A percentile compares a stretch with the other conserved stretches of the same genome.
Evolutionary conservation across 2,329 filamentous ascomycete genomes (phyloP).

Genomic region (Sporothrix brunneoviolacea): DNA sequence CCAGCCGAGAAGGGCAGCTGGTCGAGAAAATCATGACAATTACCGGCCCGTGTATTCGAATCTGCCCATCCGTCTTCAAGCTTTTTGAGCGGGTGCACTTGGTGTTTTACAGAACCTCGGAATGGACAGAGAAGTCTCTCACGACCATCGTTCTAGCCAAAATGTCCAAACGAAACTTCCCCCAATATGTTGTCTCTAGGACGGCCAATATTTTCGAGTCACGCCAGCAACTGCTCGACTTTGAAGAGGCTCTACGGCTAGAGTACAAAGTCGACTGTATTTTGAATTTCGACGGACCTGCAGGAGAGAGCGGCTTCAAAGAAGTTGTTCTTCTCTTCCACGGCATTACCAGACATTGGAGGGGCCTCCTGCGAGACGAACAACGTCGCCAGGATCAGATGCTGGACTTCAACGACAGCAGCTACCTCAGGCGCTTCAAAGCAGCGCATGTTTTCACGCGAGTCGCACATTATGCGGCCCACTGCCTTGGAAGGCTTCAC

Average conservation of each 20-base stretch:
- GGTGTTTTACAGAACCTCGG: constrained; percentile 90
- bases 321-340: constrained; percentile 67
- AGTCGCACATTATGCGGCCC: constrained; percentile 80
- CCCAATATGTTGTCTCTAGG: constrained; percentile 81
- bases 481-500: constrained; percentile 75
- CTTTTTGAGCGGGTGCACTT: constrained; percentile 92
- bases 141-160: constrained; percentile 92
- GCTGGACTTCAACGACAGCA: constrained; percentile 77
- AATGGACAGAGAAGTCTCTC: constrained; percentile 96
- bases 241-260: constrained; percentile 75
- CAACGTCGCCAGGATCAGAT: constrained; percentile 67
- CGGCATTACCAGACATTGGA: constrained; percentile 75
- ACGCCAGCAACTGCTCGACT: constrained; percentile 70
- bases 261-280: constrained; percentile 77
- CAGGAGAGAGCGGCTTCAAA: constrained; percentile 57
- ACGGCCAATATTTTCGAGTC: constrained; percentile 84
- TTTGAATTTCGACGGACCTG: constrained; percentile 70
- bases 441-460: constrained; percentile 91
- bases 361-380: constrained; percentile 63
- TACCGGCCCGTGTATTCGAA: constrained; percentile 76
- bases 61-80: constrained; percentile 65
- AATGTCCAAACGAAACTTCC: constrained; percentile 81
- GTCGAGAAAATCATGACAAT: constrained; percentile 53
- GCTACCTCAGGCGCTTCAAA: constrained; percentile 82
- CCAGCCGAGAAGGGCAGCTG: constrained; percentile 36